A percentile compares a stretch with the other conserved stretches of the same genome.
Evolutionary conservation across 306 rosid species (phyloP).

Genomic region (Sesbania bispinosa): DNA sequence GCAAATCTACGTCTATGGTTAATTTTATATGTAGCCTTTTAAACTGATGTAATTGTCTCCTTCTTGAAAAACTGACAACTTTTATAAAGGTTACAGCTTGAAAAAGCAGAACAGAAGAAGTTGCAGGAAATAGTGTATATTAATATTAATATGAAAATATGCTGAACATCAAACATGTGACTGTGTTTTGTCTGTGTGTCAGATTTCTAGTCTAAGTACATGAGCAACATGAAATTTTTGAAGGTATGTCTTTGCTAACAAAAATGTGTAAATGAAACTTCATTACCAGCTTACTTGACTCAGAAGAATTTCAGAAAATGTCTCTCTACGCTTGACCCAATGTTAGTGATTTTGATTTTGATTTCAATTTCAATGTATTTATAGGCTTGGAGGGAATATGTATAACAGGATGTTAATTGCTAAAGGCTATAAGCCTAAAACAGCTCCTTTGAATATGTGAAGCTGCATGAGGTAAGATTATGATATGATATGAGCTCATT

Average conservation of each 20-base stretch:
- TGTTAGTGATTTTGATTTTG: background rate
- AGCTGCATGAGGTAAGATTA: background rate
- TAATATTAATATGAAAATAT: background rate
- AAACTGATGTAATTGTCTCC: background rate
- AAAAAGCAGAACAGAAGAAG: background rate
- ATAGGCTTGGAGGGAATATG: background rate
- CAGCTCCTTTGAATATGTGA: background rate
- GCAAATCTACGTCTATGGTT: background rate
- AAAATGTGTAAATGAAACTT: background rate
- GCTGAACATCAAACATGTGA: background rate
- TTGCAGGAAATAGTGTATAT: background rate
- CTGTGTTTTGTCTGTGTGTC: too few relatives aligned
- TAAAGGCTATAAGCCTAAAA: too few relatives aligned
- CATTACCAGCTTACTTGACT: background rate
- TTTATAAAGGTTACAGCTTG: background rate
- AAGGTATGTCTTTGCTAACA: background rate
- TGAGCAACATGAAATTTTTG: background rate
- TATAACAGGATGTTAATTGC: background rate
- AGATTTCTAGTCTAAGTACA: too few relatives aligned
- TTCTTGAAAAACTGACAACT: background rate
- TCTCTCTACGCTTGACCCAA: background rate
- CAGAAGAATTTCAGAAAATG: background rate
- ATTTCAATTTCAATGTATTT: background rate
- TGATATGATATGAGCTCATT: background rate
- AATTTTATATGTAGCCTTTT: too few relatives aligned